phyloP scores from a whole-genome alignment of 2,329 filamentous ascomycete species.

The Arthrinium puccinioides region DNA sequence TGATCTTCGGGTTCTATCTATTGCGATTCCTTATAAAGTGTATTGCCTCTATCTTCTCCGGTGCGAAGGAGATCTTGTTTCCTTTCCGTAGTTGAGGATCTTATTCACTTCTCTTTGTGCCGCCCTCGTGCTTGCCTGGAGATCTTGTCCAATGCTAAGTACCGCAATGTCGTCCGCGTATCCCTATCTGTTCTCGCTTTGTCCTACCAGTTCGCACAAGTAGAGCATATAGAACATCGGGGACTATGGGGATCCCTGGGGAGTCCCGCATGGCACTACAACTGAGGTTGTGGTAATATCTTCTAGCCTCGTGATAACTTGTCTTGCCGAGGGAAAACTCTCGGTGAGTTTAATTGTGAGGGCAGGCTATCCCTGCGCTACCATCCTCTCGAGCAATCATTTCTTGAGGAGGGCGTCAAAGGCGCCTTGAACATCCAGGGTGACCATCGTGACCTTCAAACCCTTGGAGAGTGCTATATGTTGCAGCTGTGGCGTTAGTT shows the following conservation, averaged over 20 bases:
- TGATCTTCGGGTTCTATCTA: slow-evolving; percentile 1
- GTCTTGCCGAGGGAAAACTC: neutral
- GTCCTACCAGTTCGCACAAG: neutral
- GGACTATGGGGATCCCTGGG: slow-evolving; percentile 6
- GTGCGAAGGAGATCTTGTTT: slow-evolving; percentile 13
- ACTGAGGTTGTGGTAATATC: neutral
- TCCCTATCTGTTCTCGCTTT: slow-evolving; percentile 5
- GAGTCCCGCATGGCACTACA: neutral
- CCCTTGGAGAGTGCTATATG: too few relatives aligned
- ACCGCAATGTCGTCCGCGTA: slow-evolving; percentile 13
- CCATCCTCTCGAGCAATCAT: slow-evolving; percentile 2
- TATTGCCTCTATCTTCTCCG: slow-evolving; percentile 14
- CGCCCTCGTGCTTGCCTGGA: slow-evolving; percentile 7
- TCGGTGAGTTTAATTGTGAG: neutral
- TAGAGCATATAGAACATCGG: slow-evolving; percentile 7
- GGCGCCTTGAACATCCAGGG: slow-evolving; percentile 6
- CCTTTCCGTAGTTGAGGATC: slow-evolving; percentile 9
- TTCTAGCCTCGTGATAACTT: slow-evolving; percentile 1
- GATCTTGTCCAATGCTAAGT: slow-evolving; percentile 7
- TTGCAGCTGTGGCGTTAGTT: too few relatives aligned
- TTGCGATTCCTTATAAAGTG: slow-evolving; percentile 9
- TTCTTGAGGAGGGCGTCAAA: slow-evolving; percentile 6
- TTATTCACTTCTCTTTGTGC: slow-evolving; percentile 6
- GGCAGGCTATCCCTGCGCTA: slow-evolving; percentile 2
- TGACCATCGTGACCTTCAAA: slow-evolving; percentile 1